These are phyloP conservation scores for Astrothelium subdiscretum DNA, from an alignment of 495 filamentous ascomycete genomes.

Conservation along the genomic window DNA sequence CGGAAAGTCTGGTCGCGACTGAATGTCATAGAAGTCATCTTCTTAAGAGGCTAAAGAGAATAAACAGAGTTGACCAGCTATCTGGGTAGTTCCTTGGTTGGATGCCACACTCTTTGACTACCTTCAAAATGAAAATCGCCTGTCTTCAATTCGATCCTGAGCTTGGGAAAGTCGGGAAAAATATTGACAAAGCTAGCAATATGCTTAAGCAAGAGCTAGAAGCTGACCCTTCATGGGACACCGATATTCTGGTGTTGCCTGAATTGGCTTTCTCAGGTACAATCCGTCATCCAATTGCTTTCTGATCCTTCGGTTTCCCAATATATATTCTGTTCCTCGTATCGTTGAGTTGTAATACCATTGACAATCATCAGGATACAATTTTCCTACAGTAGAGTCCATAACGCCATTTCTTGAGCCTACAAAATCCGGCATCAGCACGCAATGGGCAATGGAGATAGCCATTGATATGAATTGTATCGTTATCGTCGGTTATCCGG, in stretches of 20 bases:
- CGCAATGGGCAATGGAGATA: conserved; percentile 65
- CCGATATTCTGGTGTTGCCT: conserved; percentile 70
- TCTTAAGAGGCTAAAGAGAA: too few relatives aligned
- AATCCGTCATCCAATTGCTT: conserved; percentile 16
- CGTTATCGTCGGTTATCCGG: conserved; percentile 86
- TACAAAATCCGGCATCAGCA: conserved; percentile 57
- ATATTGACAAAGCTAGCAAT: conserved; percentile 61
- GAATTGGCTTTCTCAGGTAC: conserved; percentile 82
- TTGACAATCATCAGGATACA: conserved; percentile 55
- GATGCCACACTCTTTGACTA: too few relatives aligned
- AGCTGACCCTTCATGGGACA: conserved; percentile 35
- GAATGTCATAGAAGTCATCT: too few relatives aligned
- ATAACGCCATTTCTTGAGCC: conserved; percentile 78
- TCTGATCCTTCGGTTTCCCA: background rate
- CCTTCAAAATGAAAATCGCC: conserved; percentile 55
- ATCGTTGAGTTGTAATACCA: background rate
- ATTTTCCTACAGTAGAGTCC: conserved; percentile 66
- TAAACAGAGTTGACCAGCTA: too few relatives aligned
- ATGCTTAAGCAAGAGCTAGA: conserved; percentile 46
- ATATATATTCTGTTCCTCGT: too few relatives aligned
- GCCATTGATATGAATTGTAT: conserved; percentile 63
- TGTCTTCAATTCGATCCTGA: conserved; percentile 69
- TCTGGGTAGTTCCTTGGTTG: too few relatives aligned
- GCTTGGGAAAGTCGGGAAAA: conserved; percentile 64
- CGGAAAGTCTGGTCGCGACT: too few relatives aligned